These are phyloP conservation scores for Iris macrosiphon DNA, from an alignment of 106 monocot genomes.

Conservation along the genomic window DNA sequence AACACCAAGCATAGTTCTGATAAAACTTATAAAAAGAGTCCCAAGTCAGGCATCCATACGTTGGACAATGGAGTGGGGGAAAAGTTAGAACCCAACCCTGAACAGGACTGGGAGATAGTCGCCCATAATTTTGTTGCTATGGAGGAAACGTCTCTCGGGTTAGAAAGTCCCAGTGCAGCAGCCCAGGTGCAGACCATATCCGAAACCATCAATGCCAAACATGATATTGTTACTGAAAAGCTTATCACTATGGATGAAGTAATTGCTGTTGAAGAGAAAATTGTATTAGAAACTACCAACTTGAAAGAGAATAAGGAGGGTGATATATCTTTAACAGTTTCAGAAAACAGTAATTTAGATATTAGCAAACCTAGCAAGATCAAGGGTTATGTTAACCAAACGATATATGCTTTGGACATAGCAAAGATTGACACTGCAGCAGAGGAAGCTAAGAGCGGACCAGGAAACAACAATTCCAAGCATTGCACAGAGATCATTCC, in stretches of 20 bases:
- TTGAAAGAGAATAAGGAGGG: constrained; percentile 10
- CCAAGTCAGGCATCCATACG: constrained; percentile 15
- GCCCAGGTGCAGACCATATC: not conserved
- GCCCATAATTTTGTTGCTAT: not conserved
- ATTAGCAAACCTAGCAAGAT: constrained; percentile 14
- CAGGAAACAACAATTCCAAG: constrained; percentile 12
- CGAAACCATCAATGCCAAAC: constrained; percentile 1
- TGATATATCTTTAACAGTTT: constrained; percentile 2
- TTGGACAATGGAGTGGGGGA: constrained; percentile 12
- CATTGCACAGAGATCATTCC: not conserved
- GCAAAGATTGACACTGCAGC: constrained; percentile 3
- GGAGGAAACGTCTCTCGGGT: not conserved
- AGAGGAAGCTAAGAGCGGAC: constrained; percentile 4
- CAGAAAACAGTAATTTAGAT: constrained; percentile 14
- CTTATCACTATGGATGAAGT: constrained; percentile 20
- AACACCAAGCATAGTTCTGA: constrained; percentile 50
- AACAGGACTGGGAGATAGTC: constrained; percentile 10
- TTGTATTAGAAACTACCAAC: constrained; percentile 13
- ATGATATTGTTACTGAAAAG: constrained; percentile 21
- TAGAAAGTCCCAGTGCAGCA: not conserved
- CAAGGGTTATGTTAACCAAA: constrained; percentile 9
- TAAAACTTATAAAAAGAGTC: constrained; percentile 12
- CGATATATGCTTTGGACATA: constrained; percentile 2
- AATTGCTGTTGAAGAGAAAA: constrained; percentile 16
- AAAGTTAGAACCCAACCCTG: constrained; percentile 14